Conservation (phyloP, 345 rosid species). For the Citrus inodora region DNA sequence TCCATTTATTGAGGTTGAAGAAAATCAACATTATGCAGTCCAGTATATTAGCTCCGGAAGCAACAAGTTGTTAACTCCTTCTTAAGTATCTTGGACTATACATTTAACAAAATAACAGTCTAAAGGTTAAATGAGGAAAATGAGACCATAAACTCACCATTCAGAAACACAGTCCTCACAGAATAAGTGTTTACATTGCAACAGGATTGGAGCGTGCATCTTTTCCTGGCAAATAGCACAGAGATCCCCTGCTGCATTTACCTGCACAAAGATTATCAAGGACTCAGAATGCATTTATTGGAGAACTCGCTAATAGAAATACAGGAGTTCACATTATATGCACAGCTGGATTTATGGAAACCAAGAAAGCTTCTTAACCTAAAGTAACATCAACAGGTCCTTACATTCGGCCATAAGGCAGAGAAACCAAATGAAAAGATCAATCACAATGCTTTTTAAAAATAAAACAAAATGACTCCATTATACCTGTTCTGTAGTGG, state of each 20-base stretch:
- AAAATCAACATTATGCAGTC: neutral
- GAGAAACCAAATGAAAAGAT: neutral
- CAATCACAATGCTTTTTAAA: neutral
- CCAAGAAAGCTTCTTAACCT: neutral
- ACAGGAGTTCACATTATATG: neutral
- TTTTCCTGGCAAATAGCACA: conserved; percentile 82
- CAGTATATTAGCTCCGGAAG: neutral
- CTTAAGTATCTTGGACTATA: neutral
- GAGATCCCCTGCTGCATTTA: conserved; percentile 53
- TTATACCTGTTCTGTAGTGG: conserved; percentile 55
- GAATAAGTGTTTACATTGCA: conserved; percentile 60
- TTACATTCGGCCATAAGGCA: neutral
- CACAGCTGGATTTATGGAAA: neutral
- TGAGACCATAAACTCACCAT: conserved; percentile 32
- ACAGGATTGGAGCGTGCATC: conserved; percentile 54
- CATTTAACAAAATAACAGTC: neutral
- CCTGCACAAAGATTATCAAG: conserved; percentile 21
- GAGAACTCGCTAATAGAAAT: neutral
- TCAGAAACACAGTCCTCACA: conserved; percentile 72
- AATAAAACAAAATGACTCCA: neutral
- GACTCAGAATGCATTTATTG: conserved; percentile 1
- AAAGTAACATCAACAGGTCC: neutral
- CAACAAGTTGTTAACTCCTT: neutral
- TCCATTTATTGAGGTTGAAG: neutral
- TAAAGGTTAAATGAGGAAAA: neutral